These are phyloP conservation scores for Arabidopsis arenosa DNA, from an alignment of 345 rosid species.

Conservation along the genomic window DNA sequence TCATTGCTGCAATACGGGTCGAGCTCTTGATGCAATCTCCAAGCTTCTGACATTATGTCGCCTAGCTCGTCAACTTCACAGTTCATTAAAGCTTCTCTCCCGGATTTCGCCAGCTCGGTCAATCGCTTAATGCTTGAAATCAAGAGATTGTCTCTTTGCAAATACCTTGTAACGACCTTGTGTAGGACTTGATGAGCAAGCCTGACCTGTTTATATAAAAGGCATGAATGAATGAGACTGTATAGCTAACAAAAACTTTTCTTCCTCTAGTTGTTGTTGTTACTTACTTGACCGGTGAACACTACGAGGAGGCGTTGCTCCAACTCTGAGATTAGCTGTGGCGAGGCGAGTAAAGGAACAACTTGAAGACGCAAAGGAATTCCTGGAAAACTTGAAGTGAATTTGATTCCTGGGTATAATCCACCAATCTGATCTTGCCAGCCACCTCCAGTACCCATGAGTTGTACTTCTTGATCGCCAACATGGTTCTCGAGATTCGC, in stretches of 20 bases:
- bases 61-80: conserved; percentile 76
- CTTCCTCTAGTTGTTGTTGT: conserved; percentile 2
- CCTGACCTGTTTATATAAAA: conserved; percentile 63
- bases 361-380: conserved; percentile 90
- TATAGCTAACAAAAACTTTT: neutral
- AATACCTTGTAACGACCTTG: conserved; percentile 87
- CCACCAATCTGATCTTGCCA: conserved; percentile 99
- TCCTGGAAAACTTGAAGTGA: conserved; percentile 90
- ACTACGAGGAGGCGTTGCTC: conserved; percentile 83
- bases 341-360: conserved; percentile 71
- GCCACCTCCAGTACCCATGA: conserved; percentile 99
- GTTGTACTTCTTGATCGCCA: conserved; percentile 43
- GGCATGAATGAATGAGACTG: conserved; percentile 21
- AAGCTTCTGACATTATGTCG: conserved; percentile 89
- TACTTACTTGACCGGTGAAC: conserved; percentile 92
- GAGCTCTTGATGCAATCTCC: conserved; percentile 97
- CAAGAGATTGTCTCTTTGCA: conserved; percentile 81
- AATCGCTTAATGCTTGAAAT: conserved; percentile 86
- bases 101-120: conserved; percentile 75
- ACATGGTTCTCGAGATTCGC: no score
- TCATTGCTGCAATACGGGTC: conserved; percentile 96
- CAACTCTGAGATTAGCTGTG: conserved; percentile 66
- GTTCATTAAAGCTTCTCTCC: conserved; percentile 96
- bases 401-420: conserved; percentile 85
- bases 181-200: conserved; percentile 92